These are phyloP conservation scores for Senecio squalidus DNA, from an alignment of 140 eudicot genomes.

Conservation along the genomic window DNA sequence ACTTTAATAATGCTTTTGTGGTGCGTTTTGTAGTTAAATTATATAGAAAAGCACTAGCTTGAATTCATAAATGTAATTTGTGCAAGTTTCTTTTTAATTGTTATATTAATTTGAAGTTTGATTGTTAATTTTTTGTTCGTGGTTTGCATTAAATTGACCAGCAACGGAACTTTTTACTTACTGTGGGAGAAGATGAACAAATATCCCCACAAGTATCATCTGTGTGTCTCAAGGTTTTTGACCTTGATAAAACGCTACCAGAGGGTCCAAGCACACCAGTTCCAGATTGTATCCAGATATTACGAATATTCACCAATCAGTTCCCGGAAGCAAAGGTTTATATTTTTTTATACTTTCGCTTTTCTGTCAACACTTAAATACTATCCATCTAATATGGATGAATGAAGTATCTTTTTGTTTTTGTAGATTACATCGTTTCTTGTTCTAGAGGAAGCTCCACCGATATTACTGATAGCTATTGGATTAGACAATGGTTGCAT, in stretches of 20 bases:
- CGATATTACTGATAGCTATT: conserved; percentile 78
- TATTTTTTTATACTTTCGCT: background rate
- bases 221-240: conserved; percentile 82
- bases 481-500: conserved; percentile 89
- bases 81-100: too few relatives aligned
- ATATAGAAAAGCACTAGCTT: too few relatives aligned
- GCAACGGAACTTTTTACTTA: conserved; percentile 89
- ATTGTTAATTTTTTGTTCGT: background rate
- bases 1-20: too few relatives aligned
- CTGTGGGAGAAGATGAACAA: conserved; percentile 92
- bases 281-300: conserved; percentile 86
- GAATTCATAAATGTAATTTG: too few relatives aligned
- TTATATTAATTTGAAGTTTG: background rate
- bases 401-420: conserved; percentile 4
- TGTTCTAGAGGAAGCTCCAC: conserved; percentile 96
- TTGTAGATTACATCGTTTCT: conserved; percentile 86
- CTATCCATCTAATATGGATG: background rate
- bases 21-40: too few relatives aligned
- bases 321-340: conserved; percentile 88
- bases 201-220: conserved; percentile 67
- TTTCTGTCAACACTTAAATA: background rate
- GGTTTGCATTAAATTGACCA: conserved; percentile 43
- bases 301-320: conserved; percentile 85
- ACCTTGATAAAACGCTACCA: conserved; percentile 76
- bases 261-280: conserved; percentile 80